Evolutionary conservation across 345 rosid genomes (phyloP).

Genomic region (Combretum micranthum): DNA sequence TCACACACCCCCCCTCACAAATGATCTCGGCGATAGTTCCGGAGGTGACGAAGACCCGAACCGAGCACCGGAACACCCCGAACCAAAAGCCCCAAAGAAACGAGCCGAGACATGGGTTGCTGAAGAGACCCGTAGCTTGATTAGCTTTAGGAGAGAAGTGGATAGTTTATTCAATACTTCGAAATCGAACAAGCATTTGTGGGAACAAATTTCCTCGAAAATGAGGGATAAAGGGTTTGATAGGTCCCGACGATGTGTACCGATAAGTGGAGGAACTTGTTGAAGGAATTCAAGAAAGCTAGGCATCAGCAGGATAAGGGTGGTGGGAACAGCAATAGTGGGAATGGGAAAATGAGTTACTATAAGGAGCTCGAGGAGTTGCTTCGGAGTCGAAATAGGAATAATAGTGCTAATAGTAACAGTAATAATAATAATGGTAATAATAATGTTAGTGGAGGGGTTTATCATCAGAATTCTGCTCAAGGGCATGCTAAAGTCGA

Average conservation of each 20-base stretch:
- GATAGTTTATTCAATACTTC: conserved; percentile 90
- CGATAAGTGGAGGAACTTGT: conserved; percentile 96
- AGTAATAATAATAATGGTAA: too few relatives aligned
- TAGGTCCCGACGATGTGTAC: conserved; percentile 99
- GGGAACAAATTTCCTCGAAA: conserved; percentile 88
- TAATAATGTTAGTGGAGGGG: too few relatives aligned
- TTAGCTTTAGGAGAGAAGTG: conserved; percentile 73
- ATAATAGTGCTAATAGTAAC: conserved; percentile 7
- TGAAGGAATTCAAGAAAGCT: conserved; percentile 93
- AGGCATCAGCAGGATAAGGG: conserved; percentile 79
- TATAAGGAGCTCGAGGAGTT: conserved; percentile 90
- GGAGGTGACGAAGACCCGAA: conserved; percentile 66
- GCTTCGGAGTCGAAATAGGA: conserved; percentile 77
- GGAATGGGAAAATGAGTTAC: not conserved
- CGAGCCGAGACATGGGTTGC: conserved; percentile 99
- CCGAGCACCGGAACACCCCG: not conserved
- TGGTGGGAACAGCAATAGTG: not conserved
- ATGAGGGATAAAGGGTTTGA: conserved; percentile 97
- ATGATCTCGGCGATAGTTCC: conserved; percentile 81
- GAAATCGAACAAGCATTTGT: conserved; percentile 93
- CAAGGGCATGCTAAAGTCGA: conserved; percentile 65
- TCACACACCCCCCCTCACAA: conserved; percentile 49
- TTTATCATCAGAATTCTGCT: conserved; percentile 33
- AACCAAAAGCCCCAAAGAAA: conserved; percentile 60
- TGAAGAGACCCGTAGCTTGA: conserved; percentile 84